Conservation (phyloP, 257 asterid genomes). For the Capsicum baccatum region DNA sequence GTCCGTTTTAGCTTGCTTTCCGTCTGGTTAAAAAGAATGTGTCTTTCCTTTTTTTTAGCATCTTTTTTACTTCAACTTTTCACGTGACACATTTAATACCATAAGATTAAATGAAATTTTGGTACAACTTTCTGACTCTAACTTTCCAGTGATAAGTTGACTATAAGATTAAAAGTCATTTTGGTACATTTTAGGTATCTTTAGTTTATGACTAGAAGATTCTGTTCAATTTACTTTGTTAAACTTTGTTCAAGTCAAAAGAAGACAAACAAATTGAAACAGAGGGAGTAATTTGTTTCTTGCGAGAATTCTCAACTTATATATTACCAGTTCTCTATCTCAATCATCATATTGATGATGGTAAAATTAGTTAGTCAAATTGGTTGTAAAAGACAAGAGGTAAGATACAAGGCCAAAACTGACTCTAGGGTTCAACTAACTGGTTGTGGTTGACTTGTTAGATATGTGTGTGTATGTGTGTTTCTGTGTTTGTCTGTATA, state of each 20-base stretch:
- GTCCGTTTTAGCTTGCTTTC: too few species aligned
- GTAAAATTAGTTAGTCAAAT: not conserved
- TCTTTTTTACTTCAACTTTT: not conserved
- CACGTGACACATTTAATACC: not conserved
- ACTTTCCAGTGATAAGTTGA: too few species aligned
- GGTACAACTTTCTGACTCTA: too few species aligned
- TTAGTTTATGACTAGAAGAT: too few species aligned
- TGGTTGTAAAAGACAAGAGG: slow-evolving; percentile 12
- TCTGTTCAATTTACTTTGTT: too few species aligned
- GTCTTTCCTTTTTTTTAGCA: too few species aligned
- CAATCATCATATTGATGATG: not conserved
- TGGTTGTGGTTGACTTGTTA: slow-evolving; percentile 18
- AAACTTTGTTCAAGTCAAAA: not conserved
- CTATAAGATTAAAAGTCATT: too few species aligned
- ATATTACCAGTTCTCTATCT: not conserved
- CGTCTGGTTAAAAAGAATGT: too few species aligned
- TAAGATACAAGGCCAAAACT: not conserved
- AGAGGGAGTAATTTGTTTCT: not conserved
- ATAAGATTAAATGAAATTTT: not conserved
- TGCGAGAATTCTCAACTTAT: not conserved
- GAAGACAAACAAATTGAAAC: not conserved
- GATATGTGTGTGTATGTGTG: not conserved
- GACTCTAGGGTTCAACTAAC: not conserved
- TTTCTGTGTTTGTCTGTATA: not conserved
- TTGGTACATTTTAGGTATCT: too few species aligned